Evolutionary conservation across 2,329 filamentous ascomycete species (phyloP).

Genomic region (Bimuria novae-zelandiae): DNA sequence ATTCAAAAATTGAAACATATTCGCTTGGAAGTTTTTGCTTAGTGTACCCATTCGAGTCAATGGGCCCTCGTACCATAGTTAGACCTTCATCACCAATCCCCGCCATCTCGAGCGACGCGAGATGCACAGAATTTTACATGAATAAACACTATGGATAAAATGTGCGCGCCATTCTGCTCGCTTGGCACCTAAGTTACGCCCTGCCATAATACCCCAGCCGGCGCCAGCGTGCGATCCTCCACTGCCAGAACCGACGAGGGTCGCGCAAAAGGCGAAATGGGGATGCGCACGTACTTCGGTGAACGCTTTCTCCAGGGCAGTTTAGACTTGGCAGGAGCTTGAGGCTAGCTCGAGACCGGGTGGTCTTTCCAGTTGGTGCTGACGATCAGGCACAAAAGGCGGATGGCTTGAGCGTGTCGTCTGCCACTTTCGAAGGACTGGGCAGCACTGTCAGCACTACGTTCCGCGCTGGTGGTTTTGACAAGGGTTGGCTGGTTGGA

Average conservation of each 20-base stretch:
- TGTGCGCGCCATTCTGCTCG: neutral
- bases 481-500: neutral
- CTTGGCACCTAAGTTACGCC: neutral
- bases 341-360: neutral
- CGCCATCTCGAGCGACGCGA: no score
- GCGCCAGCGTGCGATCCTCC: neutral
- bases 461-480: conserved; percentile 1
- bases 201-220: neutral
- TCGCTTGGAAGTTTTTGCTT: neutral
- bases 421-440: neutral
- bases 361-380: neutral
- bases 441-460: neutral
- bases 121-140: no score
- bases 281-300: conserved; percentile 2
- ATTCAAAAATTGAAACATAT: neutral
- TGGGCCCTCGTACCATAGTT: no score
- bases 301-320: neutral
- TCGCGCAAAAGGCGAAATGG: neutral
- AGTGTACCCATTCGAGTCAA: no score
- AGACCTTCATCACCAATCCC: no score
- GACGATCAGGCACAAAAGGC: conserved; percentile 5
- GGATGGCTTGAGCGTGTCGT: conserved; percentile 6
- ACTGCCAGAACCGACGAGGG: neutral
- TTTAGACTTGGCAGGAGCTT: neutral
- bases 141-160: neutral